Base-by-base conservation (phyloP, 1,139 yeast species). In the Debaryomycetaceae sp. region DNA sequence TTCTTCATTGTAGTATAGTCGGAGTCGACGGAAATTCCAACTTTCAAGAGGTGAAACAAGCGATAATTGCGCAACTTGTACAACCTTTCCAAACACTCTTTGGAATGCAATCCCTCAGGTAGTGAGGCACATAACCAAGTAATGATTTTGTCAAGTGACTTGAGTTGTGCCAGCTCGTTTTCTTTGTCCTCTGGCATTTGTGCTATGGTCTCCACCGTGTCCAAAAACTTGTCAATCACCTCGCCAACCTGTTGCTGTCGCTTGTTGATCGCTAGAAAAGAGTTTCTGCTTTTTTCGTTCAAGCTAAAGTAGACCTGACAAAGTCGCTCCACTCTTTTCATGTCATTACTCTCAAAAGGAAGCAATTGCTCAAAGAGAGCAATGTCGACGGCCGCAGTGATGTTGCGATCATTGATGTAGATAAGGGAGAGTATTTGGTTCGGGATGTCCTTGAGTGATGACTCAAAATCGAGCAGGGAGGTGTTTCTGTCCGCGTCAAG, bases 401-500 rank as follows among this genome's bases (percentile, higher is more conserved):
- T 79, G 13, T 65, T 65, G 34, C 61, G 68, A 45, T 84, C 89
- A 50, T 86, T 85, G 40, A 88, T 82, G 48, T 84, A 88, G 26
- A 83, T 66, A 32, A 86, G 66, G 13, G 79, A 75, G 34, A 88
- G 57, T 1, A 88, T 55, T 23, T 71, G 71, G 31, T 78, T 75
- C 2, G 96, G 96, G 16, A 86, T 76, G 43, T 72, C 69, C n/a
- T n/a, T n/a, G n/a, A n/a, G n/a, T n/a, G n/a, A n/a, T n/a, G n/a
- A n/a, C 4, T 39, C 36, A 7, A 46, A 37, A 6, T 61, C 46
- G 21, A 47, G 26, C 3, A 61, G 57, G 6, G 12, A 6, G 6
- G 9, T 9, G n/a, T n/a, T n/a, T 15, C 77, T 60, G 12, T 76
- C 46, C 10, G 62, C 62, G 32, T 57, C 58, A 4, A 64, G 46